A percentile compares a stretch with the other conserved stretches of the same genome.
Conservation (phyloP, 805 yeast genomes). For the Teunomyces stri region DNA sequence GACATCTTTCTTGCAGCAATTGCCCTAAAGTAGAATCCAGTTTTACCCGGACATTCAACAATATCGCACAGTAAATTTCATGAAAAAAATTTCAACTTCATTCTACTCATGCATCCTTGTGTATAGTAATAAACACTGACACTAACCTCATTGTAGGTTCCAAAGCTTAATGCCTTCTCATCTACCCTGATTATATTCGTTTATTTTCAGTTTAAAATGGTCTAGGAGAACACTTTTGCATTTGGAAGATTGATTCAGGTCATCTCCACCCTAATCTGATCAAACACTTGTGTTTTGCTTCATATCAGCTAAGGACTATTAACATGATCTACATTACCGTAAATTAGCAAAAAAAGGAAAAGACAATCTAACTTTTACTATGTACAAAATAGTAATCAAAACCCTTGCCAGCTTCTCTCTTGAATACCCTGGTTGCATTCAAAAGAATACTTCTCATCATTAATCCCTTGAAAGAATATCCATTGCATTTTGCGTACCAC, state of each 20-base stretch:
- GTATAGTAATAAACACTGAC: not conserved
- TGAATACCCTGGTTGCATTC: not conserved
- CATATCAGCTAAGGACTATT: slow-evolving; percentile 26
- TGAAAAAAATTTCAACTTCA: slow-evolving; percentile 3
- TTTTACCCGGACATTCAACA: not conserved
- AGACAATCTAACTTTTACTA: not conserved
- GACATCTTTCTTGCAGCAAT: not conserved
- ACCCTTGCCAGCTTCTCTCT: not conserved
- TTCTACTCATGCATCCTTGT: not conserved
- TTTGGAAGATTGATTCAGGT: slow-evolving; percentile 39
- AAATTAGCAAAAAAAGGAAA: not conserved
- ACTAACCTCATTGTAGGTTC: slow-evolving; percentile 11
- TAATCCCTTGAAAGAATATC: slow-evolving; percentile 1
- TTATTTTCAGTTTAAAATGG: slow-evolving; percentile 49
- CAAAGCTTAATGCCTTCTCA: slow-evolving; percentile 49
- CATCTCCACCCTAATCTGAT: slow-evolving; percentile 46
- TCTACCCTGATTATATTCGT: slow-evolving; percentile 47
- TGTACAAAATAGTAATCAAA: not conserved
- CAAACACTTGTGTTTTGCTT: slow-evolving; percentile 5
- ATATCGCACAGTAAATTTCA: not conserved
- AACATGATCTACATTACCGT: slow-evolving; percentile 25
- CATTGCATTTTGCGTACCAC: not conserved
- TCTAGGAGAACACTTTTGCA: slow-evolving; percentile 45
- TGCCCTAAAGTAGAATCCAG: not conserved
- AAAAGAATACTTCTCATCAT: not conserved